Conservation (phyloP, 805 yeast genomes). For the Saturnispora silvae region DNA sequence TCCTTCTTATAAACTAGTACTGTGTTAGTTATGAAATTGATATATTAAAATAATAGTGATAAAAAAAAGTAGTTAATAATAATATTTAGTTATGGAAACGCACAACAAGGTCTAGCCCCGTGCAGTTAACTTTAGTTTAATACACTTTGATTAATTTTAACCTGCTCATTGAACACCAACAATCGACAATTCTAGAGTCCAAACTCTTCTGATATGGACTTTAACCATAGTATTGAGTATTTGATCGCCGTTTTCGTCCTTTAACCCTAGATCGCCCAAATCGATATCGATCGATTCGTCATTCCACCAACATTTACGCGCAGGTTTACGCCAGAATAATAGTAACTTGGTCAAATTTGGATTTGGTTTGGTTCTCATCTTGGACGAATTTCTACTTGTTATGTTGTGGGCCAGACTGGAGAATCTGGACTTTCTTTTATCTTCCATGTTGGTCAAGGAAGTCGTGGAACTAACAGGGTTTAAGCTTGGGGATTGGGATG, state of each 20-base stretch:
- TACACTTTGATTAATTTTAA: too few species aligned
- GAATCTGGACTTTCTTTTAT: constrained; percentile 31
- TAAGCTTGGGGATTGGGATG: constrained; percentile 25
- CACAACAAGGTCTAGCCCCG: too few species aligned
- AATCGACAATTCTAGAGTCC: constrained; percentile 92
- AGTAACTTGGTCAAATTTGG: constrained; percentile 50
- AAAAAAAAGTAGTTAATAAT: too few species aligned
- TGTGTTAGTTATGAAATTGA: too few species aligned
- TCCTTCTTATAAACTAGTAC: too few species aligned
- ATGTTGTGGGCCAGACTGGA: constrained; percentile 55
- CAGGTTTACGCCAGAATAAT: constrained; percentile 95
- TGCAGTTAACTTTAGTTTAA: too few species aligned
- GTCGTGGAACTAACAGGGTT: constrained; percentile 16
- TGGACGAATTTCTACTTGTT: constrained; percentile 32
- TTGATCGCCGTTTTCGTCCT: constrained; percentile 18
- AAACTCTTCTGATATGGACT: constrained; percentile 84
- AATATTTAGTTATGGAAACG: too few species aligned
- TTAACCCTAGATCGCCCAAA: constrained; percentile 19
- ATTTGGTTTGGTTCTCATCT: constrained; percentile 22
- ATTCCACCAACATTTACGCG: constrained; percentile 98
- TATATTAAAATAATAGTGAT: too few species aligned
- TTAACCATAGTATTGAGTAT: constrained; percentile 38
- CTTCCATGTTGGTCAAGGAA: constrained; percentile 15
- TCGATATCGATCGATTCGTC: constrained; percentile 42
- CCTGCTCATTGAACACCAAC: constrained; percentile 79